Conservation (phyloP, 768 basidiomycete genomes). For the Xerocomus spinulosus region DNA sequence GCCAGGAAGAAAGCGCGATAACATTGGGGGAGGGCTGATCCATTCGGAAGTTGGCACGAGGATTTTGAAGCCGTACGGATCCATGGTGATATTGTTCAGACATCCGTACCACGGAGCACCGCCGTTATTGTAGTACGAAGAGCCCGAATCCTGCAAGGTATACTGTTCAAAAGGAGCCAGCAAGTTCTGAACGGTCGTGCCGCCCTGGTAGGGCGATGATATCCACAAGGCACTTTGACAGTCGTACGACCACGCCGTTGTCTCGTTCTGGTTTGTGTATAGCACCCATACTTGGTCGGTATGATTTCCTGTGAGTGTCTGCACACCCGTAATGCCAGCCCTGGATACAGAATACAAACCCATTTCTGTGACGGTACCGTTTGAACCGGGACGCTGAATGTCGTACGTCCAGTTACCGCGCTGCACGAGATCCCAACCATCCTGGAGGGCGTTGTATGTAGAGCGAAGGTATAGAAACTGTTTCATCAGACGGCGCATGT, state of each 20-base stretch:
- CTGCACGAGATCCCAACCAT: constrained; percentile 82
- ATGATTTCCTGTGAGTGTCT: constrained; percentile 56
- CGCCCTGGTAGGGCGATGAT: constrained; percentile 66
- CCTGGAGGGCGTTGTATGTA: constrained; percentile 70
- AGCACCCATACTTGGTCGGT: constrained; percentile 77
- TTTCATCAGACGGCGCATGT: constrained; percentile 65
- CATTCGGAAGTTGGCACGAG: constrained; percentile 68
- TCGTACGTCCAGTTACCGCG: constrained; percentile 80
- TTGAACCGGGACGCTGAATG: constrained; percentile 82
- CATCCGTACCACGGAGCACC: constrained; percentile 72
- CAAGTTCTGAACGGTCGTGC: constrained; percentile 64
- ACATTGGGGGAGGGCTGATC: constrained; percentile 62
- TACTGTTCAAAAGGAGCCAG: constrained; percentile 83
- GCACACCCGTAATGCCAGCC: constrained; percentile 51
- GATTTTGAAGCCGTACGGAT: constrained; percentile 76
- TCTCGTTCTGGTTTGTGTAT: constrained; percentile 80
- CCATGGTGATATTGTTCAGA: constrained; percentile 58
- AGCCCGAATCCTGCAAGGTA: constrained; percentile 58
- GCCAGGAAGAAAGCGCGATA: constrained; percentile 80
- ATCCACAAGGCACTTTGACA: constrained; percentile 67
- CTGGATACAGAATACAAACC: constrained; percentile 84
- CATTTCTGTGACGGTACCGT: constrained; percentile 74
- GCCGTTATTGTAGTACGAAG: constrained; percentile 56
- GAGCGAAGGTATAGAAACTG: constrained; percentile 70
- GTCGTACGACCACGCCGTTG: constrained; percentile 56